A percentile compares a stretch with the other conserved stretches of the same genome.
Conservation (phyloP, 805 yeast species). For the Hanseniaspora meyeri region DNA sequence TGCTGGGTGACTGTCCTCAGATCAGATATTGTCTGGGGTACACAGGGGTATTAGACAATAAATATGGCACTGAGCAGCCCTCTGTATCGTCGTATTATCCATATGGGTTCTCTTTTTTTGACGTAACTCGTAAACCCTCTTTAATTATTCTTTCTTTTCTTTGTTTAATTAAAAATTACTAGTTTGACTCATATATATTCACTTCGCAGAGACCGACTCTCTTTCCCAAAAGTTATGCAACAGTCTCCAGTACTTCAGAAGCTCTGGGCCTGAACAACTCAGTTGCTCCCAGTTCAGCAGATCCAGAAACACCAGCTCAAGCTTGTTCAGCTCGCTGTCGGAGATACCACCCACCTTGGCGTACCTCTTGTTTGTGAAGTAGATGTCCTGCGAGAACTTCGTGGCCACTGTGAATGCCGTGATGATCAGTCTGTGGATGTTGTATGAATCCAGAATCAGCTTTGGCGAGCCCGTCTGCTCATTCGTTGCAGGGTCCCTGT, state of each 20-base stretch:
- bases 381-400: constrained; percentile 86
- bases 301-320: constrained; percentile 42
- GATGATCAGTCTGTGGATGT: constrained; percentile 84
- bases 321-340: constrained; percentile 78
- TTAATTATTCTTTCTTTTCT: no score
- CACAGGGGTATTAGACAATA: no score
- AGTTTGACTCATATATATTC: not conserved
- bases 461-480: constrained; percentile 34
- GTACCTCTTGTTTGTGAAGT: constrained; percentile 85
- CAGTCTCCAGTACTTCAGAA: constrained; percentile 9
- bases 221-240: constrained; percentile 9
- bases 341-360: constrained; percentile 95
- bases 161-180: no score
- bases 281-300: constrained; percentile 6
- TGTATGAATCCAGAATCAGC: constrained; percentile 91
- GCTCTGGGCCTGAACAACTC: constrained; percentile 2
- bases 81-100: no score
- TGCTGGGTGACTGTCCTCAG: not conserved
- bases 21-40: no score
- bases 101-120: no score
- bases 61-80: no score
- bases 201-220: not conserved
- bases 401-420: constrained; percentile 93
- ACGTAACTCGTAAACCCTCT: no score
- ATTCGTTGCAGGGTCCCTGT: constrained; percentile 42